Conservation (phyloP, 176 grass and related monocot genomes). For the bread wheat (Triticum aestivum) region IWGSC_CS_RefSeq_v2.1 NC_057805.1:509284637-509285136, state of each 20-base stretch:
- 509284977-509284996: conserved; percentile 72
- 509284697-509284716: background rate
- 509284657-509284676: background rate
- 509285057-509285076: conserved; percentile 82
- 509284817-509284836: conserved; percentile 93
- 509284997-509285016: conserved; percentile 68
- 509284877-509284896: conserved; percentile 74
- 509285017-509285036: conserved; percentile 77
- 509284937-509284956: conserved; percentile 78
- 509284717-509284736: background rate
- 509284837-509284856: conserved; percentile 94
- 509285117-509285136: conserved; percentile 88
- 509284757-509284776: background rate
- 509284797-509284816: background rate
- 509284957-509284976: conserved; percentile 97
- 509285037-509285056: conserved; percentile 91
- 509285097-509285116: conserved; percentile 94
- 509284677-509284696: background rate
- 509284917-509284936: conserved; percentile 90
- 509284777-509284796: background rate
- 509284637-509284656: background rate
- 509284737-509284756: background rate
- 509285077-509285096: conserved; percentile 93
- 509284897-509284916: conserved; percentile 95
- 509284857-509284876: conserved; percentile 85